Base-by-base conservation (phyloP, 768 basidiomycete species). In the Trametopsis cervina region DNA sequence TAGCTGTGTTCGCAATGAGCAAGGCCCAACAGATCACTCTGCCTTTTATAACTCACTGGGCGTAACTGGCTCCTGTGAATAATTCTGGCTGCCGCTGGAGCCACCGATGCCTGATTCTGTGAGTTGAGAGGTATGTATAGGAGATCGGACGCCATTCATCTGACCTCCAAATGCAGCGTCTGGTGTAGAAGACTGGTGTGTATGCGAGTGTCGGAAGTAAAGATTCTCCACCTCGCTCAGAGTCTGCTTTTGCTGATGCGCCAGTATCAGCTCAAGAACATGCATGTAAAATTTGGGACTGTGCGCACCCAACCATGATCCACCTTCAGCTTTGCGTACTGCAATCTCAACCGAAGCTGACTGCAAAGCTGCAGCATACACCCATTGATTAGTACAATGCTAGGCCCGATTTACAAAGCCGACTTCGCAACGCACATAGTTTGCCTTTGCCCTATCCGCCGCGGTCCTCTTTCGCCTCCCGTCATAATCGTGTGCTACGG, bases 191-290 rank as follows among this genome's bases (percentile, higher is more conserved):
- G n/a, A n/a, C n/a, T n/a, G n/a, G 3, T 53, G 38, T 40, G 52
- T 53, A 26, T 83, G 80, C 0, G 83, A 82, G 58, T 83, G 81
- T 42, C 80, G 81, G 57, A 88, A 88, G 68, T 87, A 89, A 7
- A 89, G 69, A 57, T 88, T 88, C 62, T 89, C 86, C 4, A 89
- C 86, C 65, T 89, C 86, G 57, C 84, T 86, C 44, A 89, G 65
- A 40, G 74, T 85, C 63, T 89, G 85, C 50, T 79, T 76, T 80
- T 85, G 83, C 85, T 86, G 58, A 12, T 47, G 50, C 44, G 22
- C n/a, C 4, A 40, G 47, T 42, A 33, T 39, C 53, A 12, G 25
- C 35, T n/a, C n/a, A 46, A 17, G 23, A 3, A 45, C 39, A 20
- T 22, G 22, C 25, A 17, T 41, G 44, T 40, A 42, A 11, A 35